phyloP scores from a whole-genome alignment of 805 yeast species.

The Limtongozyma cylindracea region DNA sequence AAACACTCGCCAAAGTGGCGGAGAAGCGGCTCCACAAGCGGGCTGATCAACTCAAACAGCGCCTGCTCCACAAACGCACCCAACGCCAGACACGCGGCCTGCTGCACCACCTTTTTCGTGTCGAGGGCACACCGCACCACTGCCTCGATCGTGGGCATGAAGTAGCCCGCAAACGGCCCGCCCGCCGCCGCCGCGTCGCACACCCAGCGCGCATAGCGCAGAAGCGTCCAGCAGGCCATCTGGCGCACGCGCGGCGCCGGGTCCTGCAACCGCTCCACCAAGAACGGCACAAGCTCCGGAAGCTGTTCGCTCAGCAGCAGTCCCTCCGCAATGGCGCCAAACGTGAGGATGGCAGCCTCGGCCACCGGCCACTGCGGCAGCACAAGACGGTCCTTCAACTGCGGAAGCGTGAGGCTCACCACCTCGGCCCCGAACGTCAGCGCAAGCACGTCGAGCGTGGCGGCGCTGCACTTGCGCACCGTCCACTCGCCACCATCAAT shows the following conservation, averaged over 20 bases:
- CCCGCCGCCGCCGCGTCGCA: slow-evolving; percentile 37
- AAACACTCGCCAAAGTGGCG: slow-evolving; percentile 55
- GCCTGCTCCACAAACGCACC: slow-evolving; percentile 65
- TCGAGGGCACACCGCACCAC: slow-evolving; percentile 59
- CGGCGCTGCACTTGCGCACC: slow-evolving; percentile 81
- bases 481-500: slow-evolving; percentile 78
- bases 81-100: slow-evolving; percentile 74
- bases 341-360: slow-evolving; percentile 81
- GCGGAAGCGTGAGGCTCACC: slow-evolving; percentile 42
- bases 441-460: slow-evolving; percentile 69
- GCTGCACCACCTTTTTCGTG: slow-evolving; percentile 79
- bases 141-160: slow-evolving; percentile 55
- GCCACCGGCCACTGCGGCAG: slow-evolving; percentile 68
- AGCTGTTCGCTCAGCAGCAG: slow-evolving; percentile 42
- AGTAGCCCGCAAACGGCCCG: slow-evolving; percentile 38
- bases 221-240: slow-evolving; percentile 87
- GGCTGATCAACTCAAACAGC: slow-evolving; percentile 31
- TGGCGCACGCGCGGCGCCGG: slow-evolving; percentile 68
- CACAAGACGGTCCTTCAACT: slow-evolving; percentile 42
- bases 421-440: slow-evolving; percentile 41
- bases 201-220: slow-evolving; percentile 70
- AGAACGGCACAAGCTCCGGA: slow-evolving; percentile 62
- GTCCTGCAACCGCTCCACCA: slow-evolving; percentile 60
- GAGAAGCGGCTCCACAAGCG: slow-evolving; percentile 40
- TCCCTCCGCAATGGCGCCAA: slow-evolving; percentile 61